Percentiles rank a stretch among this genome's conserved stretches.
Evolutionary conservation across 83 land plant genomes (phyloP).

Genomic region (Thuja plicata): DNA sequence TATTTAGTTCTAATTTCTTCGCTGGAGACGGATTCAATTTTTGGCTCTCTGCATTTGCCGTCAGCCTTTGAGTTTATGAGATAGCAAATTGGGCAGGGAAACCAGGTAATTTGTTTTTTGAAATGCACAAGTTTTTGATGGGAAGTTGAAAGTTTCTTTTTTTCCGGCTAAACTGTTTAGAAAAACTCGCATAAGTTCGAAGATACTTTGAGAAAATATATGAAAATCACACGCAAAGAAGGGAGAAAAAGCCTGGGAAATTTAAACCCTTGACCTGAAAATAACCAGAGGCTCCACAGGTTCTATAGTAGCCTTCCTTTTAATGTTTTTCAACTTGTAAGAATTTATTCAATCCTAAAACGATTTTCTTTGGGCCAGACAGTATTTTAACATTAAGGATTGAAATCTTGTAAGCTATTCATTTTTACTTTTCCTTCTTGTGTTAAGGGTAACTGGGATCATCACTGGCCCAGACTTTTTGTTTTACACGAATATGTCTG

Average conservation of each 20-base stretch:
- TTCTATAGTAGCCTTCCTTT: neutral
- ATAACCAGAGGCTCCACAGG: neutral
- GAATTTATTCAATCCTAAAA: neutral
- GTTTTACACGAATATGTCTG: too few species aligned
- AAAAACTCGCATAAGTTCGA: neutral
- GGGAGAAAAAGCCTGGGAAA: neutral
- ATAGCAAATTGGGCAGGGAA: neutral
- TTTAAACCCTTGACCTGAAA: neutral
- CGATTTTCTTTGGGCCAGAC: neutral
- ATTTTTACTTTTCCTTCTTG: too few species aligned
- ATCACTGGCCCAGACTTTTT: too few species aligned
- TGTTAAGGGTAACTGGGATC: too few species aligned
- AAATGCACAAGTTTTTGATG: neutral
- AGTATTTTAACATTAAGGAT: neutral
- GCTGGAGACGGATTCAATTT: neutral
- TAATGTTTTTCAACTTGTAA: neutral
- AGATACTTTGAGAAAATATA: neutral
- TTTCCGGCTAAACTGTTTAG: neutral
- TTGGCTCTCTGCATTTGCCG: neutral
- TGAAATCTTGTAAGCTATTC: neutral
- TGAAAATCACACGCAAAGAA: neutral
- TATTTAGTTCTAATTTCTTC: neutral
- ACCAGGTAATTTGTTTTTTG: neutral
- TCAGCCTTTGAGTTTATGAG: neutral
- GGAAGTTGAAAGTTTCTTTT: neutral